Percentiles rank a stretch among this genome's conserved stretches.
These are phyloP conservation scores for Plasmodium reichenowi DNA, from an alignment of 169 alveolate species.

Conservation along the genomic window DNA sequence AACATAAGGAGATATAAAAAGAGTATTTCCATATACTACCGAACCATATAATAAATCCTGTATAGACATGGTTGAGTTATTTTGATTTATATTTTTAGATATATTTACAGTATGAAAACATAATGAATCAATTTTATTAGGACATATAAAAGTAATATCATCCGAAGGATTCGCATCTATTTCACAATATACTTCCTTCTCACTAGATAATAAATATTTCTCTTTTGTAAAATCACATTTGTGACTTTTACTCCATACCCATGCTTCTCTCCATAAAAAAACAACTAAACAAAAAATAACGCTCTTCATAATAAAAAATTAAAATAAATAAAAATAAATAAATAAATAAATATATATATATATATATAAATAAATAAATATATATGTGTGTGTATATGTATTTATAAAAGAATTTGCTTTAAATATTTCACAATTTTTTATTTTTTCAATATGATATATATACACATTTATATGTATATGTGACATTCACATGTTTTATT, in stretches of 20 bases:
- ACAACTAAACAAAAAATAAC: neutral
- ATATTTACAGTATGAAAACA: slow-evolving; percentile 37
- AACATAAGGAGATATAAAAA: slow-evolving; percentile 43
- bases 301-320: neutral
- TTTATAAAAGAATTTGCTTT: neutral
- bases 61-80: slow-evolving; percentile 7
- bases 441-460: no score
- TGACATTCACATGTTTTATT: no score
- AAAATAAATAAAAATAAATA: neutral
- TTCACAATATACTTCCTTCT: slow-evolving; percentile 18
- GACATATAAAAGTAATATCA: slow-evolving; percentile 43
- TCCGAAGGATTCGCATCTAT: slow-evolving; percentile 53
- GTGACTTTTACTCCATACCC: slow-evolving; percentile 10
- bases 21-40: slow-evolving; percentile 34
- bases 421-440: no score
- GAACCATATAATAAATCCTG: slow-evolving; percentile 45
- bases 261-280: slow-evolving; percentile 5
- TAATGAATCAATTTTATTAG: slow-evolving; percentile 33
- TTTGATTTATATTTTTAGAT: neutral
- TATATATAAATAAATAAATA: neutral
- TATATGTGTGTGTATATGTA: neutral
- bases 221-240: slow-evolving; percentile 61
- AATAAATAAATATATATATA: neutral
- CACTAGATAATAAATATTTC: slow-evolving; percentile 1
- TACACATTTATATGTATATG: no score